These are phyloP conservation scores for Isoetes taiwanensis DNA, from an alignment of 75 land plant species.

Conservation along the genomic window DNA sequence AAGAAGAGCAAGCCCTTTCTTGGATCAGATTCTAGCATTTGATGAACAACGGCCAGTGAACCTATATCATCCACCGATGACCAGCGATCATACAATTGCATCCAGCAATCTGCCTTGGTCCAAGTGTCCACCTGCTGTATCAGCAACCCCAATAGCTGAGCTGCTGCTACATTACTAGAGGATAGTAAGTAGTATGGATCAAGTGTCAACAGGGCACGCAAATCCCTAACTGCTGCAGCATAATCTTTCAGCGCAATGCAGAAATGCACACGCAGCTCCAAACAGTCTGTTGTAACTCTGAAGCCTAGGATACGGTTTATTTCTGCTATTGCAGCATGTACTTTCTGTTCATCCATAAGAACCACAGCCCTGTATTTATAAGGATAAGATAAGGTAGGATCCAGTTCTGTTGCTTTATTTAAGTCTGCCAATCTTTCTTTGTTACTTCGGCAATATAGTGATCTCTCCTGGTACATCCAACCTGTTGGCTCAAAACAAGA, in stretches of 20 bases:
- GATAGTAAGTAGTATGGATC: background rate
- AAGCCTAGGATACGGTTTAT: conserved; percentile 2
- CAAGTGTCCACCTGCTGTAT: background rate
- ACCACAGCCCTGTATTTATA: conserved; percentile 1
- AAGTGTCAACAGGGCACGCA: background rate
- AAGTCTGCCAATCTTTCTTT: background rate
- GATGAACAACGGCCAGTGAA: background rate
- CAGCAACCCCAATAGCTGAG: background rate
- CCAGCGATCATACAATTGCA: conserved; percentile 3
- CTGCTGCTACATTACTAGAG: background rate
- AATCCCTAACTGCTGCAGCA: background rate
- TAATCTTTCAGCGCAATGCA: background rate
- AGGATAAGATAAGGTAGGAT: conserved; percentile 1
- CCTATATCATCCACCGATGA: background rate
- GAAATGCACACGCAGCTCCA: background rate
- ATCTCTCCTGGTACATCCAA: conserved; percentile 4
- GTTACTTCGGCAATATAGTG: background rate
- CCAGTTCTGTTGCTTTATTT: background rate
- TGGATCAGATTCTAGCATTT: background rate
- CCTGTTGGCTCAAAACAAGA: background rate
- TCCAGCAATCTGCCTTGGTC: conserved; percentile 8
- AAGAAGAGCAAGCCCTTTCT: conserved; percentile 5
- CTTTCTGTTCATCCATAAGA: conserved; percentile 4
- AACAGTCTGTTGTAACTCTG: conserved; percentile 1
- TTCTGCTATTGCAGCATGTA: background rate